phyloP scores from a whole-genome alignment of 768 basidiomycete species.

The Amanita brunnescens region DNA sequence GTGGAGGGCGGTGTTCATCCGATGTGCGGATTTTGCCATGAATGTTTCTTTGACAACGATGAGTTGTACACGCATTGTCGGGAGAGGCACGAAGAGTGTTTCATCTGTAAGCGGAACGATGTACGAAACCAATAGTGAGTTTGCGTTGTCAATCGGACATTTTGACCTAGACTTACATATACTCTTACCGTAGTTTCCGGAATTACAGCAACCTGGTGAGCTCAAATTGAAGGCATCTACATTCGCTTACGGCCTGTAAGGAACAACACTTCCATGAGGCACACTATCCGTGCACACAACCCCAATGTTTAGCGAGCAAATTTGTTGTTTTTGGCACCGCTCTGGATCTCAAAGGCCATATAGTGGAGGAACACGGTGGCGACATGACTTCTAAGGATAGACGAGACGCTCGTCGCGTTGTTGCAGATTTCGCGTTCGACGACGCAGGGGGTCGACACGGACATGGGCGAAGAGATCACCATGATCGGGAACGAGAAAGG shows the following conservation, averaged over 20 bases:
- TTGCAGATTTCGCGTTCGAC: constrained; percentile 64
- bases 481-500: constrained; percentile 34
- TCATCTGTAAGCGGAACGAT: constrained; percentile 82
- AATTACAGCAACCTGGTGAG: constrained; percentile 71
- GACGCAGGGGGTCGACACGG: constrained; percentile 29
- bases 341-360: constrained; percentile 87
- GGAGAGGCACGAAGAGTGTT: constrained; percentile 92
- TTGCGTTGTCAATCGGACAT: no score
- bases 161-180: no score
- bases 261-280: constrained; percentile 67
- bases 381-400: constrained; percentile 66
- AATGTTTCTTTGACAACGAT: constrained; percentile 89
- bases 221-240: constrained; percentile 3
- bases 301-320: constrained; percentile 72
- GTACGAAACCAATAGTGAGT: constrained; percentile 81
- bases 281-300: constrained; percentile 73
- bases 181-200: constrained; percentile 50
- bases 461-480: constrained; percentile 34
- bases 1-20: constrained; percentile 71
- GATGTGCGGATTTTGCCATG: constrained; percentile 82
- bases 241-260: constrained; percentile 23
- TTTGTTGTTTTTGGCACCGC: constrained; percentile 90
- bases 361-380: constrained; percentile 74
- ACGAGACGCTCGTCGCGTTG: constrained; percentile 58
- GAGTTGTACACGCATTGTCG: constrained; percentile 93